These are phyloP conservation scores for Haplosporangium sp. DNA, from an alignment of 371 early-diverging fungal species.

Conservation along the genomic window DNA sequence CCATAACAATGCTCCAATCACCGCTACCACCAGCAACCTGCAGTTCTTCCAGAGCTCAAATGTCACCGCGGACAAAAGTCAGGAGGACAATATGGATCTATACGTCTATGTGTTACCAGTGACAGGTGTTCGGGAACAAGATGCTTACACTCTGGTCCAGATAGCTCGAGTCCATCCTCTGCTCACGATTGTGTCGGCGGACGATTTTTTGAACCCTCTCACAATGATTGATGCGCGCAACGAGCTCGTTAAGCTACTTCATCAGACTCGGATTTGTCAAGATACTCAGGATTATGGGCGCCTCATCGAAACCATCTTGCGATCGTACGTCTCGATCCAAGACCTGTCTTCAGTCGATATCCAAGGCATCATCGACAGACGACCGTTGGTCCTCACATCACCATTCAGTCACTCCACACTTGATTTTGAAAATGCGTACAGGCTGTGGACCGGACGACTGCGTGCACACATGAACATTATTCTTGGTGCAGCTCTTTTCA, in stretches of 20 bases:
- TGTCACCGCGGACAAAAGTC: too few relatives aligned
- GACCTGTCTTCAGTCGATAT: slow-evolving; percentile 7
- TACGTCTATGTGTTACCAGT: too few relatives aligned
- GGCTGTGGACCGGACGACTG: too few relatives aligned
- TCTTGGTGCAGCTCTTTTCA: neutral
- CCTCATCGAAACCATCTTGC: neutral
- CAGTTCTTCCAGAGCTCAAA: too few relatives aligned
- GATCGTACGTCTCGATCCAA: slow-evolving; percentile 9
- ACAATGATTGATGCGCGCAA: slow-evolving; percentile 5
- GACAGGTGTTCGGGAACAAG: too few relatives aligned
- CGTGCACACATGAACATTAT: too few relatives aligned
- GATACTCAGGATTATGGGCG: neutral
- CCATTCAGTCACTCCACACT: neutral
- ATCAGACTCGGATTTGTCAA: neutral
- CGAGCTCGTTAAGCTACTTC: neutral
- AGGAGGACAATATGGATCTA: too few relatives aligned
- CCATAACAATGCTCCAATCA: too few relatives aligned
- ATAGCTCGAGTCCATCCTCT: neutral
- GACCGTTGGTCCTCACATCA: neutral
- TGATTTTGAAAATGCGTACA: too few relatives aligned
- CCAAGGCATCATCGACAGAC: neutral
- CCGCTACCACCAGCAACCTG: too few relatives aligned
- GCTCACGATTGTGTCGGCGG: neutral
- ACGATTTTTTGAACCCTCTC: slow-evolving; percentile 3
- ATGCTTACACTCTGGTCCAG: too few relatives aligned